Evolutionary conservation across 345 rosid genomes (phyloP).

Genomic region (Lepidium didymum): DNA sequence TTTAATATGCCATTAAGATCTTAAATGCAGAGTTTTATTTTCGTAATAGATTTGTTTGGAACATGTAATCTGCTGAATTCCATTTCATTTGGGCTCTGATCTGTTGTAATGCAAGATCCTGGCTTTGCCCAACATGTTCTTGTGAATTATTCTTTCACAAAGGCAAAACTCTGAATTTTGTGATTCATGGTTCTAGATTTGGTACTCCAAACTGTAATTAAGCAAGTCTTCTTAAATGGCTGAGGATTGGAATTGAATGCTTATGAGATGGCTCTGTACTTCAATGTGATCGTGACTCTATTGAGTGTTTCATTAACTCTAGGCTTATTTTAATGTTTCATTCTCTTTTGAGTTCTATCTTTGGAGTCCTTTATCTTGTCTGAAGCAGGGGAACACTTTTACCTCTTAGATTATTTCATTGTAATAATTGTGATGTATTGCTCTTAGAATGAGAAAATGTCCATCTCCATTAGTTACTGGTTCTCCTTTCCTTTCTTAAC

Average conservation of each 20-base stretch:
- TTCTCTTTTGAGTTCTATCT: background rate
- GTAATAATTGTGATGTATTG: background rate
- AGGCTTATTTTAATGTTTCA: background rate
- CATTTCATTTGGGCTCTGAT: background rate
- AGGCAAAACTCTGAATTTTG: background rate
- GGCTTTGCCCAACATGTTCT: background rate
- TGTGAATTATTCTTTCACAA: conserved; percentile 1
- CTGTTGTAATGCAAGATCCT: conserved; percentile 13
- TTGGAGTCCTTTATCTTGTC: background rate
- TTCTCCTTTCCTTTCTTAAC: background rate
- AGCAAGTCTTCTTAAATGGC: background rate
- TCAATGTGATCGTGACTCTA: background rate
- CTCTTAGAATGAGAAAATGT: background rate
- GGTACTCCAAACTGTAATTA: too few relatives aligned
- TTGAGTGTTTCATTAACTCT: background rate
- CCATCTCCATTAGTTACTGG: background rate
- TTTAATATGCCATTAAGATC: background rate
- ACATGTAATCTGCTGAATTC: background rate
- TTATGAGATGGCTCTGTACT: background rate
- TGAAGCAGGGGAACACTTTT: background rate
- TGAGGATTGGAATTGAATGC: background rate
- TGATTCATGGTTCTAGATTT: conserved; percentile 1
- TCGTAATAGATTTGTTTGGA: background rate
- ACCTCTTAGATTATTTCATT: background rate
- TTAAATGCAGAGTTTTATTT: background rate